phyloP scores from a whole-genome alignment of 768 basidiomycete genomes.

The Phlebiopsis gigantea region DNA sequence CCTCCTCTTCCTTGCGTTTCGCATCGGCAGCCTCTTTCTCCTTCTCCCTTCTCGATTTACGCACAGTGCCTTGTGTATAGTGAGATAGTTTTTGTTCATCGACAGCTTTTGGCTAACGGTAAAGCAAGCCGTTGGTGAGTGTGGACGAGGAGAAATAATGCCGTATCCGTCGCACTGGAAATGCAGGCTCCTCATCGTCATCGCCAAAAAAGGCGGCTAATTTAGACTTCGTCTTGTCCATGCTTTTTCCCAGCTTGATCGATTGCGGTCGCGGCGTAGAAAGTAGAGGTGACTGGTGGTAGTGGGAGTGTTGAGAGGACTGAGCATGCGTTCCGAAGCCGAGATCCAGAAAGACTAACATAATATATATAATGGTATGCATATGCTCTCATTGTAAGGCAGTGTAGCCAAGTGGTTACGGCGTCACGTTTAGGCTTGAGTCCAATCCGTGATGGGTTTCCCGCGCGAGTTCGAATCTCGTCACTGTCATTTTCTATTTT shows the following conservation, averaged over 20 bases:
- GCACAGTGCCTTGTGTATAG: slow-evolving; percentile 78
- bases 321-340: background rate
- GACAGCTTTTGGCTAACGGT: slow-evolving; percentile 74
- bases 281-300: too few species aligned
- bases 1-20: slow-evolving; percentile 82
- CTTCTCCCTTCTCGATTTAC: slow-evolving; percentile 87
- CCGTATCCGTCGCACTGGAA: slow-evolving; percentile 88
- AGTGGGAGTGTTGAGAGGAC: background rate
- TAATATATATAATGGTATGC: too few species aligned
- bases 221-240: slow-evolving; percentile 65
- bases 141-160: slow-evolving; percentile 47
- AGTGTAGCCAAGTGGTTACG: slow-evolving; percentile 59
- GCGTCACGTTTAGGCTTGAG: slow-evolving; percentile 49
- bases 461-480: slow-evolving; percentile 59
- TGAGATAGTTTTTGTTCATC: slow-evolving; percentile 83
- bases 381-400: too few species aligned
- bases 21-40: slow-evolving; percentile 91
- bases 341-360: too few species aligned
- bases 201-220: slow-evolving; percentile 81
- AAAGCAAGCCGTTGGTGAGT: slow-evolving; percentile 54
- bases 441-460: slow-evolving; percentile 49
- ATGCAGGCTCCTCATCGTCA: slow-evolving; percentile 80
- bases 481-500: slow-evolving; percentile 37
- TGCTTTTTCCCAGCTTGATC: too few species aligned
- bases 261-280: too few species aligned